phyloP scores from a whole-genome alignment of 2,329 filamentous ascomycete species.

The Aspergillus phoenicis region DNA sequence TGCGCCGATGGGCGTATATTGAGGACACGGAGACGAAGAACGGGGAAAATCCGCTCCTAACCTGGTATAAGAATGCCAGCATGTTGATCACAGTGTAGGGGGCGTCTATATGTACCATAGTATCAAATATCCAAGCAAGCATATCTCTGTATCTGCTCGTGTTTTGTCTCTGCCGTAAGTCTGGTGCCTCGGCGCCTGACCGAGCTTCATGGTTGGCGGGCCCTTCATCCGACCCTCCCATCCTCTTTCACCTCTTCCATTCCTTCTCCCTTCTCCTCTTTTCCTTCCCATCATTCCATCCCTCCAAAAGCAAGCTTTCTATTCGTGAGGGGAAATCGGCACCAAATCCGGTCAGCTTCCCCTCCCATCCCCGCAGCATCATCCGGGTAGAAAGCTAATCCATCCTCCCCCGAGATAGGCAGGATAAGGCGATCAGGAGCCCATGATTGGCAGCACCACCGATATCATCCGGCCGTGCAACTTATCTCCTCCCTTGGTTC shows the following conservation, averaged over 20 bases:
- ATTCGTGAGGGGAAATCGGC: neutral
- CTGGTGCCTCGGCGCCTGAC: neutral
- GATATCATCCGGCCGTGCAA: neutral
- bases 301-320: too few species aligned
- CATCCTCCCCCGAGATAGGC: neutral
- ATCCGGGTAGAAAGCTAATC: neutral
- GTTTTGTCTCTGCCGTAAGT: neutral
- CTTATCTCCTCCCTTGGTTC: neutral
- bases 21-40: conserved; percentile 86
- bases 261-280: neutral
- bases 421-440: neutral
- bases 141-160: conserved; percentile 4
- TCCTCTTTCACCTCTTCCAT: neutral
- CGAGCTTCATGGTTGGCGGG: neutral
- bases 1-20: conserved; percentile 84
- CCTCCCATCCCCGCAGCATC: neutral
- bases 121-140: neutral
- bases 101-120: conserved; percentile 5
- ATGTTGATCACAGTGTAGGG: conserved; percentile 79
- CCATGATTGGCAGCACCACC: conserved; percentile 5
- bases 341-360: neutral
- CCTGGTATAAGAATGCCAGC: conserved; percentile 94
- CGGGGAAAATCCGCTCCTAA: conserved; percentile 89
- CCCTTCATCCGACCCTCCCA: neutral
- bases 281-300: neutral